Percentiles rank a stretch among this genome's conserved stretches.
These are phyloP conservation scores for Neonectria faginata DNA, from an alignment of 2,329 filamentous ascomycete species.

Conservation along the genomic window DNA sequence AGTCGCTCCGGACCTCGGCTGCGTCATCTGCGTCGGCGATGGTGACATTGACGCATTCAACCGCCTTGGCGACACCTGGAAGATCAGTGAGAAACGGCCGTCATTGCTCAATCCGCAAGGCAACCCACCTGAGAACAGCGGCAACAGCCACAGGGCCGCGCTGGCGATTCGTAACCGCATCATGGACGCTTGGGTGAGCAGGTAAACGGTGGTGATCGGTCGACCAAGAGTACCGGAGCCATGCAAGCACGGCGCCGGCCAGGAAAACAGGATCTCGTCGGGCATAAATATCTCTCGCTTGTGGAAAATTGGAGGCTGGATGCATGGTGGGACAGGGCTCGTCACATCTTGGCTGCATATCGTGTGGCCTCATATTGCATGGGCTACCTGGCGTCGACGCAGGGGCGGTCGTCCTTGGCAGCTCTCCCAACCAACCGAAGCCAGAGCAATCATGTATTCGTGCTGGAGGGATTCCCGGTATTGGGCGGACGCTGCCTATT, in stretches of 20 bases:
- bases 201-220: not conserved
- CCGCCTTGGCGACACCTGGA: slow-evolving; percentile 10
- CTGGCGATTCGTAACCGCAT: slow-evolving; percentile 11
- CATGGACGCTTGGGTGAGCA: slow-evolving; percentile 2
- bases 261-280: slow-evolving; percentile 5
- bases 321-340: not conserved
- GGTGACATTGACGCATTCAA: slow-evolving; percentile 31
- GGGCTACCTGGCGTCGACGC: not conserved
- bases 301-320: slow-evolving; percentile 5
- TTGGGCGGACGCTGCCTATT: not conserved
- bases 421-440: not conserved
- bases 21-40: slow-evolving; percentile 30
- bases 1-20: slow-evolving; percentile 22
- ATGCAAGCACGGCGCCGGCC: not conserved
- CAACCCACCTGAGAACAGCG: slow-evolving; percentile 16
- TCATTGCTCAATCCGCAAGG: not conserved
- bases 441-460: not conserved
- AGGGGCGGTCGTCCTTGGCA: not conserved
- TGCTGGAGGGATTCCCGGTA: not conserved
- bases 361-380: not conserved
- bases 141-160: slow-evolving; percentile 15
- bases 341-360: not conserved
- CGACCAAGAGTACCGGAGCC: not conserved
- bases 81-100: not conserved
- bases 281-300: slow-evolving; percentile 12